Evolutionary conservation across 352 stramenopile genomes (phyloP).

Genomic region (Globisporangium megalacanthum): DNA sequence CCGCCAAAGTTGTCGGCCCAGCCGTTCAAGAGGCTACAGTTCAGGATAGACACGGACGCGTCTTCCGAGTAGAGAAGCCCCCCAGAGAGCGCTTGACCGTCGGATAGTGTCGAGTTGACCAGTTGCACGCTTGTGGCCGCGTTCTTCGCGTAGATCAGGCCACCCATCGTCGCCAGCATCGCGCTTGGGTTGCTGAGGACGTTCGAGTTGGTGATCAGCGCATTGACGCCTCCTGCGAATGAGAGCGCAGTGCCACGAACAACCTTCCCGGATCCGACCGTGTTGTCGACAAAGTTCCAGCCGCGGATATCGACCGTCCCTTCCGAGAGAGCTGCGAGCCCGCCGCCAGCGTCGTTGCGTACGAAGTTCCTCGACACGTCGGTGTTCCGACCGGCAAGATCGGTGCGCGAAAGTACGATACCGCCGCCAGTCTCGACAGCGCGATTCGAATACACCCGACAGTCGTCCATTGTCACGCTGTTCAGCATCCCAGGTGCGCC

Average conservation of each 20-base stretch:
- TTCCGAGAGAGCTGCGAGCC: constrained; percentile 18
- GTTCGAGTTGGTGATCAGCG: constrained; percentile 20
- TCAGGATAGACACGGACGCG: constrained; percentile 19
- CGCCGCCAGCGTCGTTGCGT: constrained; percentile 20
- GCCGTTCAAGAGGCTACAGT: constrained; percentile 28
- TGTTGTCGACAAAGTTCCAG: constrained; percentile 39
- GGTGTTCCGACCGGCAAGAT: constrained; percentile 18
- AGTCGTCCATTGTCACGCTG: constrained; percentile 17
- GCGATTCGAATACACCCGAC: constrained; percentile 17
- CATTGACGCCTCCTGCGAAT: constrained; percentile 14
- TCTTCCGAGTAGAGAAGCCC: constrained; percentile 38
- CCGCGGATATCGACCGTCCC: constrained; percentile 12
- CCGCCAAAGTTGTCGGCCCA: constrained; percentile 49
- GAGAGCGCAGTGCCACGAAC: constrained; percentile 24
- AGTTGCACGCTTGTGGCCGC: constrained; percentile 23
- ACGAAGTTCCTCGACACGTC: constrained; percentile 18
- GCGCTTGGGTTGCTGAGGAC: constrained; percentile 28
- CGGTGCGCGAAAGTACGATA: constrained; percentile 22
- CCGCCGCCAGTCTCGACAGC: constrained; percentile 22
- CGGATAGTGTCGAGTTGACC: constrained; percentile 27
- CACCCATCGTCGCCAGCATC: constrained; percentile 23
- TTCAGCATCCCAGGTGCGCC: constrained; percentile 8
- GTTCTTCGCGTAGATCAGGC: constrained; percentile 39
- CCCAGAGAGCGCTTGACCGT: constrained; percentile 34
- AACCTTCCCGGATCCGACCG: constrained; percentile 12